Percentiles rank a stretch among this genome's conserved stretches.
Conservation (phyloP, 2,329 filamentous ascomycete species). For the Aureobasidium sp. region DNA sequence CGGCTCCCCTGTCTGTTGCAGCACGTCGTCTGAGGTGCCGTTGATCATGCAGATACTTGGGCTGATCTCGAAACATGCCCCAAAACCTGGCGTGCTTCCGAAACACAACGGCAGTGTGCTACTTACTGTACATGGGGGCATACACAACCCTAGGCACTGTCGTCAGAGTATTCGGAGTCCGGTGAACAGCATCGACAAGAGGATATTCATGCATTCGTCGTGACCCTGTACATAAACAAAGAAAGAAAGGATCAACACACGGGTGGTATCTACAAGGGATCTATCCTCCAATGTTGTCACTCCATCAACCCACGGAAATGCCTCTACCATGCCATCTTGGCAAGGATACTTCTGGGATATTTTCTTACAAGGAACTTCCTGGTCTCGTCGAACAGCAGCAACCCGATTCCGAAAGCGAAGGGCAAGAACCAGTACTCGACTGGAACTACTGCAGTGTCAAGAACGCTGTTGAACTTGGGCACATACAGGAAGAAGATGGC, state of each 20-base stretch:
- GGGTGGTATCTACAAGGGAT: not conserved
- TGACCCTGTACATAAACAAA: not conserved
- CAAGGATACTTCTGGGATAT: conserved; percentile 52
- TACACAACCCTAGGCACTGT: not conserved
- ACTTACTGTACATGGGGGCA: not conserved
- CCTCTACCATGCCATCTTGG: conserved; percentile 57
- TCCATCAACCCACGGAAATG: not conserved
- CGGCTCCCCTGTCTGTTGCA: conserved; percentile 1
- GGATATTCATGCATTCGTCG: not conserved
- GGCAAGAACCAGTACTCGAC: conserved; percentile 73
- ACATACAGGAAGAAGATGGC: conserved; percentile 62
- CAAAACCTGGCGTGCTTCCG: not conserved
- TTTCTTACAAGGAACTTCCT: conserved; percentile 57
- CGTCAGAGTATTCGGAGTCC: not conserved
- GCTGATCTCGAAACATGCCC: conserved; percentile 6
- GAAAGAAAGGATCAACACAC: not conserved
- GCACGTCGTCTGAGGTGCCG: not conserved
- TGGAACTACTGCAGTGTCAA: conserved; percentile 58
- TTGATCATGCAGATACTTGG: not conserved
- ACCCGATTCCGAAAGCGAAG: conserved; percentile 60
- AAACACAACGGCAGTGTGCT: conserved; percentile 1
- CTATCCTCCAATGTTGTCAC: not conserved
- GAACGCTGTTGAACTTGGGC: conserved; percentile 53
- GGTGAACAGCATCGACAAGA: not conserved
- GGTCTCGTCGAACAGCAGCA: conserved; percentile 59